Evolutionary conservation across 495 filamentous ascomycete genomes (phyloP), one percentile per base, ranked within the genome.

Genomic region (Xanthoparmelia taractica): DNA sequence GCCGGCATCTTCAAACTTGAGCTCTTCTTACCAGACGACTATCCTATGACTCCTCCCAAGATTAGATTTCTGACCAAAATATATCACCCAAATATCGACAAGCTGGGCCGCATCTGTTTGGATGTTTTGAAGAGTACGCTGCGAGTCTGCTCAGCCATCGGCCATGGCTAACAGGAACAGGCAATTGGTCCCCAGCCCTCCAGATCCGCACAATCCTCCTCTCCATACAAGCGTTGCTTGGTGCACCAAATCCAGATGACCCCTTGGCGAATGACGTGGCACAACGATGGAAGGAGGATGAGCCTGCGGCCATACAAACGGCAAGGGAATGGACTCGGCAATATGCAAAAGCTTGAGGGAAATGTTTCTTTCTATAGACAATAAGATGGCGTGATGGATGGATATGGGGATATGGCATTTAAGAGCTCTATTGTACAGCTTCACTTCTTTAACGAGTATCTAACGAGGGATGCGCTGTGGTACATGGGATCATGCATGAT

Each of bases 1-100:
- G 94, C 90, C 68, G 94, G 94, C 57, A 84, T 96, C 67, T 99
- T 99, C 81, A 91, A 92, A 72, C 90, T 97, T 63, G 94, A 99
- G 76, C 83, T 99, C 11, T 99, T 99, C 77, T 81, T 99, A n/a
- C 95, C 94, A 40, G 94, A 99, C 70, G 94, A 99, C 76, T 99
- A 99, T 71, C 94, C 94, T 13, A 99, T 99, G 94, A 95, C 91
- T 40, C 94, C 94, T 34, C 94, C 94, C 17, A 96, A 97, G 79
- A 96, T 99, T 67, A 88, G 94, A 45, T 99, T 99, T 76, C 77
- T 99, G 25, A 99, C 94, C 67, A 96, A 96, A 76, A 99, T 99
- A 74, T 99, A 96, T 74, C 94, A 99, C 72, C 94, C 94, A 38
- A 99, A 99, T 73, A 97, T 99, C 65, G 94, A 99, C 73, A 93